phyloP scores from a whole-genome alignment of 352 stramenopile genomes.

The Phytopythium montanum region DNA sequence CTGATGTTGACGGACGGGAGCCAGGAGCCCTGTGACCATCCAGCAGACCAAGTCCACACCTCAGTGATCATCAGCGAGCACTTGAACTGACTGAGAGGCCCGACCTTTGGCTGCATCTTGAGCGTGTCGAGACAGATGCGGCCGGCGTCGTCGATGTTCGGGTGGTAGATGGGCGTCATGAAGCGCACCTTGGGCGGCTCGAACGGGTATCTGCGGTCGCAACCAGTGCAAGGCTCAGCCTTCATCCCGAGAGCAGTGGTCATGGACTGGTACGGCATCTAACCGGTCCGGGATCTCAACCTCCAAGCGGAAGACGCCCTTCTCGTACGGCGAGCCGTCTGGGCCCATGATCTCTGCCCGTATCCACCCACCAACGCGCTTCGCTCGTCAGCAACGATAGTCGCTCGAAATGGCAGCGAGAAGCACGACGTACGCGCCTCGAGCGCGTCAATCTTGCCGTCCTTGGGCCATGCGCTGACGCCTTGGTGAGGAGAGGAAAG shows the following conservation, averaged over 20 bases:
- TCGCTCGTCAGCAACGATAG: neutral
- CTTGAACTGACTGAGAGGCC: neutral
- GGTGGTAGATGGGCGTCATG: conserved; percentile 78
- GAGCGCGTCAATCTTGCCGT: conserved; percentile 66
- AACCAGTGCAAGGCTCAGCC: neutral
- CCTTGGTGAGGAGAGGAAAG: conserved; percentile 17
- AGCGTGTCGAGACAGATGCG: conserved; percentile 90
- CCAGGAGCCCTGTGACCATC: conserved; percentile 68
- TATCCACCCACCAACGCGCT: neutral
- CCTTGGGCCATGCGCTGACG: conserved; percentile 72
- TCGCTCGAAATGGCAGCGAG: neutral
- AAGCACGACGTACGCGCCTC: conserved; percentile 58
- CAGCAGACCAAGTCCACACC: neutral
- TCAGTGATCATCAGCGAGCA: no score
- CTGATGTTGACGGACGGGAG: conserved; percentile 90
- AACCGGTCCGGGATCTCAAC: conserved; percentile 74
- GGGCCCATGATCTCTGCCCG: conserved; percentile 68
- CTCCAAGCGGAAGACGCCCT: conserved; percentile 65
- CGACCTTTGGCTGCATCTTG: conserved; percentile 88
- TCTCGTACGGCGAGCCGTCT: conserved; percentile 80
- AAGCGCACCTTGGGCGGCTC: conserved; percentile 81
- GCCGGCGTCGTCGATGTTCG: conserved; percentile 83
- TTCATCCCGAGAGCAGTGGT: neutral
- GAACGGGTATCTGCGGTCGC: conserved; percentile 63
- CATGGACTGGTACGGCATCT: neutral